Evolutionary conservation across 2,329 filamentous ascomycete species (phyloP).

Genomic region (Trichoderma guizhouense): DNA sequence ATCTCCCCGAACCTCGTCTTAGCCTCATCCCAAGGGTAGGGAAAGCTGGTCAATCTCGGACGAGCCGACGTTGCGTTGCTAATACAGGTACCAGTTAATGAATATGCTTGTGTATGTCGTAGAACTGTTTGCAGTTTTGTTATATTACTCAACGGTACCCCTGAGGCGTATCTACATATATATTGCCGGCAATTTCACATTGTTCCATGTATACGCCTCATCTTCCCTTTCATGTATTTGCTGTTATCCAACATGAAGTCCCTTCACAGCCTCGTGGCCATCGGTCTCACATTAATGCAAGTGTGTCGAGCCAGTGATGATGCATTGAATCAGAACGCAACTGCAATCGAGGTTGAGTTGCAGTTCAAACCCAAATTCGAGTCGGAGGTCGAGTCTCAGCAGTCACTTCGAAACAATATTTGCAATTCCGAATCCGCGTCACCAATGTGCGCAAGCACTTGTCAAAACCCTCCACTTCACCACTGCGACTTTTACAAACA

Average conservation of each 20-base stretch:
- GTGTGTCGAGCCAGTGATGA: neutral
- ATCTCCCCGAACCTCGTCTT: neutral
- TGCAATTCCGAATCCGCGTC: neutral
- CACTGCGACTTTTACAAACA: neutral
- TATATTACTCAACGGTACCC: neutral
- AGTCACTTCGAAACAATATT: neutral
- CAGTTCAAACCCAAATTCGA: neutral
- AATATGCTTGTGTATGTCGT: too few species aligned
- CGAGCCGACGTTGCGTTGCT: neutral
- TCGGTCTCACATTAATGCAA: neutral
- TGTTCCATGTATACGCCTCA: neutral
- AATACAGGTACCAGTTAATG: neutral
- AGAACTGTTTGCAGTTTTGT: neutral
- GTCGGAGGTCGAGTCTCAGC: neutral
- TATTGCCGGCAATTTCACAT: neutral
- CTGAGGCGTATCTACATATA: neutral
- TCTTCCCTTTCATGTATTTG: neutral
- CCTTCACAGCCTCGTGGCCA: too few species aligned
- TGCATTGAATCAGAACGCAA: neutral
- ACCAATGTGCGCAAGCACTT: neutral
- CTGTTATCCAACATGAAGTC: too few species aligned
- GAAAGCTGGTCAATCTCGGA: neutral
- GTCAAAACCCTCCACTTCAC: neutral
- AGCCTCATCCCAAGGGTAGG: neutral
- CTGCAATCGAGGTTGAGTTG: neutral